A percentile compares a stretch with the other conserved stretches of the same genome.
phyloP scores from a whole-genome alignment of 169 alveolate species.

The Prorocentrum cordatum region DNA sequence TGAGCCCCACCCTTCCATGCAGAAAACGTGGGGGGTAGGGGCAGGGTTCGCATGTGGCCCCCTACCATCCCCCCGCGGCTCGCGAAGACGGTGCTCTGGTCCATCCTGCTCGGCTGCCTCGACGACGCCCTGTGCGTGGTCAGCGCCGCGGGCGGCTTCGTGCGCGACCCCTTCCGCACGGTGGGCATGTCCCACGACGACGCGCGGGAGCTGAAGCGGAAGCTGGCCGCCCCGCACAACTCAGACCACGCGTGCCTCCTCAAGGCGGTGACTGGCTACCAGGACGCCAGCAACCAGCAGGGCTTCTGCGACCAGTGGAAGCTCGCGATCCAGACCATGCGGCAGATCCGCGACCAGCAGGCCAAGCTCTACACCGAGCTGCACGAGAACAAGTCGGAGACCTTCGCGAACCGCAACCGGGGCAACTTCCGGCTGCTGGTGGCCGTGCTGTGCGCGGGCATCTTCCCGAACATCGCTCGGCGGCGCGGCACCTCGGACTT shows the following conservation, averaged over 20 bases:
- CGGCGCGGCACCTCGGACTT: constrained; percentile 38
- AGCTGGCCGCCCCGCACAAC: constrained; percentile 19
- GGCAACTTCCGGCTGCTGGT: neutral
- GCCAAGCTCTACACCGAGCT: constrained; percentile 25
- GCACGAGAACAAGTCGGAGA: constrained; percentile 52
- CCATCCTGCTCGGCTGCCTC: constrained; percentile 35
- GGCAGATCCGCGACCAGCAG: constrained; percentile 58
- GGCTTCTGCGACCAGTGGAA: constrained; percentile 30
- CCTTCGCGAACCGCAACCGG: neutral
- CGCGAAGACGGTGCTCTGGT: constrained; percentile 65
- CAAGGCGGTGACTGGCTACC: constrained; percentile 36
- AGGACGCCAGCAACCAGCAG: constrained; percentile 52
- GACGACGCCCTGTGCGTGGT: constrained; percentile 55
- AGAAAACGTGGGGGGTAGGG: too few relatives aligned
- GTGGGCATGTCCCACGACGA: constrained; percentile 9
- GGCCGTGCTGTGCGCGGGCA: constrained; percentile 63
- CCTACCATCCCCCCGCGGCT: constrained; percentile 36
- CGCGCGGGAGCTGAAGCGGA: neutral
- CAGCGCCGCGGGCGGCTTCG: constrained; percentile 47
- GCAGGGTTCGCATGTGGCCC: too few relatives aligned
- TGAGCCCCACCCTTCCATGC: too few relatives aligned
- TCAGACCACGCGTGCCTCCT: constrained; percentile 53
- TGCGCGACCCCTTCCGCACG: constrained; percentile 12
- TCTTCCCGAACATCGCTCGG: constrained; percentile 46
- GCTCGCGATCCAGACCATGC: constrained; percentile 35